Evolutionary conservation across 371 early-diverging fungal species (phyloP), one percentile per base, ranked within the genome.

Genomic region (Apophysomyces ossiformis): DNA sequence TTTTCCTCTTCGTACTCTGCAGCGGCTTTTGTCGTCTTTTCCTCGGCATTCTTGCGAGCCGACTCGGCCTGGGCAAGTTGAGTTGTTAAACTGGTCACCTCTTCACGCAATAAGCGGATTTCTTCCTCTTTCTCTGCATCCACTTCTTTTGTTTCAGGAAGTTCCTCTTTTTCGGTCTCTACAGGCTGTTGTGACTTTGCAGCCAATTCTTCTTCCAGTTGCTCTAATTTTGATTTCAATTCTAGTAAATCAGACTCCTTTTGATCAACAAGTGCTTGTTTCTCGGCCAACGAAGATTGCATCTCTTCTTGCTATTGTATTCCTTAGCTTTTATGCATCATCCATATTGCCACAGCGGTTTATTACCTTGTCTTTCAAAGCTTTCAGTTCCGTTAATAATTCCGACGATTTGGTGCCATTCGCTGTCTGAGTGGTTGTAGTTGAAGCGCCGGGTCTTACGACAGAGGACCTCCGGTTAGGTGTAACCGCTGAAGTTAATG

Each of bases 351-450:
- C 37, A 37, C 36, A 12, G 32, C 5, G 12, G n/a, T 47, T 16
- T 8, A 35, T 58, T 61, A 69, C 71, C 71, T 67, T 67, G 26
- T 64, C 64, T 12, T 63, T 64, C 46, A 71, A 46, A 12, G 60
- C 61, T 58, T 71, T 71, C 37, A 71, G 65, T 57, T 71, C 71
- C 15, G 71, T 61, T 15, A 67, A 26, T 7, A 61, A 45, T 54
- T 71, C 71, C 21, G 71, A 47, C 38, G 67, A 46, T n/a, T 58
- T 56, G 39, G 57, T 66, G 15, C 62, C 70, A 63, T 65, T 65
- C 12, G 43, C 37, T 12, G 63, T 45, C 16, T 66, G 45, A 15
- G 70, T 38, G 43, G 69, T 61, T n/a, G 62, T 21, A 60, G 63
- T 58, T 16, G 57, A 37, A 43, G 60, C 62, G 12, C 64, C 60